Conservation (phyloP, 2,329 filamentous ascomycete species). For the Apiospora aurea region DNA sequence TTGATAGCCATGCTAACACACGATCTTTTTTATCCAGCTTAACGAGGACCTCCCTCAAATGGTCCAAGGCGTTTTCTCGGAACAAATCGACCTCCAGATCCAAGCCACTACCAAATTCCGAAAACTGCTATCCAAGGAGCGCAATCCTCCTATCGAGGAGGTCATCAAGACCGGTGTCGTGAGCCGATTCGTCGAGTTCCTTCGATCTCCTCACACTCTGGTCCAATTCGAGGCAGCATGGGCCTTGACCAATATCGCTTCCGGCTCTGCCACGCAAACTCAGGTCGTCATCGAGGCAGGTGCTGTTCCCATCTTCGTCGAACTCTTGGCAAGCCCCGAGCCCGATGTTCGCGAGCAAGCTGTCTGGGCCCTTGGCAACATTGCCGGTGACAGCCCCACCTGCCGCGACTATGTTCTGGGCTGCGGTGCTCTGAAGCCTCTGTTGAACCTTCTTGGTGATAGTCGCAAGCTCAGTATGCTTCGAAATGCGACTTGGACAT, state of each 20-base stretch:
- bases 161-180: conserved; percentile 99
- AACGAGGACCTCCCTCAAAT: conserved; percentile 98
- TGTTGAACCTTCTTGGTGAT: conserved; percentile 89
- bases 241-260: conserved; percentile 99
- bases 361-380: conserved; percentile 98
- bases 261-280: conserved; percentile 94
- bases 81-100: conserved; percentile 97
- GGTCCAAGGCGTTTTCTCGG: conserved; percentile 97
- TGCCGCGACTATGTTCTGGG: conserved; percentile 97
- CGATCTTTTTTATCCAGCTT: conserved; percentile 64
- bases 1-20: conserved; percentile 10
- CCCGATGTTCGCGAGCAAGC: conserved; percentile 98
- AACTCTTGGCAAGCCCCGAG: conserved; percentile 93
- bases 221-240: conserved; percentile 99
- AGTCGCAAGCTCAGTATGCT: conserved; percentile 99
- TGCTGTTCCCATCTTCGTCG: conserved; percentile 97
- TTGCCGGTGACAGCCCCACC: conserved; percentile 96
- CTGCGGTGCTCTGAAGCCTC: conserved; percentile 88
- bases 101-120: conserved; percentile 97
- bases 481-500: conserved; percentile 96
- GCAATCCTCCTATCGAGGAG: conserved; percentile 98
- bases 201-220: conserved; percentile 94
- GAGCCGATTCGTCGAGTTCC: conserved; percentile 96
- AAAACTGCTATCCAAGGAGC: conserved; percentile 97
- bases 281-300: conserved; percentile 99